phyloP scores from a whole-genome alignment of 345 rosid genomes.

The Erysimum cheiranthoides region DNA sequence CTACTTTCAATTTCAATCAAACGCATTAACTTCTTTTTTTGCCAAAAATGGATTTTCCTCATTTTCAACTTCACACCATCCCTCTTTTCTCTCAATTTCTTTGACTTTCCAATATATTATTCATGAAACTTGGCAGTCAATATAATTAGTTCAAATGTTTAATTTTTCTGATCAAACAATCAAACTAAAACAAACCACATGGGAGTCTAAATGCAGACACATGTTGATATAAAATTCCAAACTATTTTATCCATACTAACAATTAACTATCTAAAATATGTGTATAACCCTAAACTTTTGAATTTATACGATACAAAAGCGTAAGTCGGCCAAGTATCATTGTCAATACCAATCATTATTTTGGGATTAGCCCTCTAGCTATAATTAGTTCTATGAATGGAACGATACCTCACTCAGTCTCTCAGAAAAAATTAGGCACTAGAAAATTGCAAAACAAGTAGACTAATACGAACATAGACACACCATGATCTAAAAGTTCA shows the following conservation, averaged over 20 bases:
- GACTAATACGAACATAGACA: background rate
- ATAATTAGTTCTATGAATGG: background rate
- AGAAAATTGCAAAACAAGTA: background rate
- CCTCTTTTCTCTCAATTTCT: conserved; percentile 14
- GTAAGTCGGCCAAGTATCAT: background rate
- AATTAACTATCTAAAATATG: background rate
- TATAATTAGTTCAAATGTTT: background rate
- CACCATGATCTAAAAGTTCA: background rate
- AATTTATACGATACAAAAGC: background rate
- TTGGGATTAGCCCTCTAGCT: background rate
- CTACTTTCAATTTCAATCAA: conserved; percentile 37
- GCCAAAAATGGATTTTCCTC: conserved; percentile 2
- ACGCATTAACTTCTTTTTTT: conserved; percentile 7
- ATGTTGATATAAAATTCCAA: background rate
- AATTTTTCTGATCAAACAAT: background rate
- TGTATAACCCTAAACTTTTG: background rate
- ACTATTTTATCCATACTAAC: background rate
- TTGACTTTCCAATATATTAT: background rate
- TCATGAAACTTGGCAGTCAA: background rate
- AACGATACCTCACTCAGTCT: background rate
- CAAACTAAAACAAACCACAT: conserved; percentile 9
- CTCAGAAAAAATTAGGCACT: background rate
- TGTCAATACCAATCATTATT: conserved; percentile 4
- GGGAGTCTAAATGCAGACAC: background rate
- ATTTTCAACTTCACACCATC: conserved; percentile 30